Conservation (phyloP, 2,329 filamentous ascomycete species). For the Hysterium pulicare region DNA sequence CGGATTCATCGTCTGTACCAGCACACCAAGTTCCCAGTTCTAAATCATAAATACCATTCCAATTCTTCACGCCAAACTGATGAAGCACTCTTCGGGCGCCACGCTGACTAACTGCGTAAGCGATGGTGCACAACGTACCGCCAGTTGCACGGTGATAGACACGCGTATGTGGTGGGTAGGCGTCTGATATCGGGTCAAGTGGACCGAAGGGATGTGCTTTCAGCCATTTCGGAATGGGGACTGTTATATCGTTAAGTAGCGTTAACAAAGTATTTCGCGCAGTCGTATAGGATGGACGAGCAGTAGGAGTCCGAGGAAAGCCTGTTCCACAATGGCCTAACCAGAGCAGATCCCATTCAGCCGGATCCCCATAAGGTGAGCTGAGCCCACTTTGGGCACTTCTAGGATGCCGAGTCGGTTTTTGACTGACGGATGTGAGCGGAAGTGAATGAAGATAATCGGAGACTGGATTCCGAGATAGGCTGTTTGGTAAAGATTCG, state of each 20-base stretch:
- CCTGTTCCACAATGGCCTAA: constrained; percentile 37
- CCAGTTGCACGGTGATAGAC: constrained; percentile 16
- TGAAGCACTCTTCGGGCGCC: constrained; percentile 26
- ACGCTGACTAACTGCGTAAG: constrained; percentile 24
- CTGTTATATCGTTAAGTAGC: constrained; percentile 16
- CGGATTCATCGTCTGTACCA: constrained; percentile 9
- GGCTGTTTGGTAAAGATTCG: constrained; percentile 11
- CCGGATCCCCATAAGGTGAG: constrained; percentile 17
- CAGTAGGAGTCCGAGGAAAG: no score
- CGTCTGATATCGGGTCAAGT: constrained; percentile 15
- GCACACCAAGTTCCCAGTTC: constrained; percentile 20
- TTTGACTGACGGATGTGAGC: constrained; percentile 5
- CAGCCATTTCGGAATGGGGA: constrained; percentile 17
- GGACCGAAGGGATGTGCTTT: constrained; percentile 15
- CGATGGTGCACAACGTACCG: constrained; percentile 21
- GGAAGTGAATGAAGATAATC: neutral
- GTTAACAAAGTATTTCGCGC: constrained; percentile 19
- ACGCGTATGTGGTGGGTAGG: constrained; percentile 21
- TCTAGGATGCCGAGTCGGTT: constrained; percentile 7
- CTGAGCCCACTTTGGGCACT: constrained; percentile 14
- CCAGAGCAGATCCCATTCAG: constrained; percentile 39
- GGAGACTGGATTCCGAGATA: constrained; percentile 3
- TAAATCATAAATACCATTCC: constrained; percentile 23
- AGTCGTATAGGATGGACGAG: constrained; percentile 10
- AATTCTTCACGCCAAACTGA: constrained; percentile 23